Conservation (phyloP, 164 flowering plant species). For the Sextonia rubra region DNA sequence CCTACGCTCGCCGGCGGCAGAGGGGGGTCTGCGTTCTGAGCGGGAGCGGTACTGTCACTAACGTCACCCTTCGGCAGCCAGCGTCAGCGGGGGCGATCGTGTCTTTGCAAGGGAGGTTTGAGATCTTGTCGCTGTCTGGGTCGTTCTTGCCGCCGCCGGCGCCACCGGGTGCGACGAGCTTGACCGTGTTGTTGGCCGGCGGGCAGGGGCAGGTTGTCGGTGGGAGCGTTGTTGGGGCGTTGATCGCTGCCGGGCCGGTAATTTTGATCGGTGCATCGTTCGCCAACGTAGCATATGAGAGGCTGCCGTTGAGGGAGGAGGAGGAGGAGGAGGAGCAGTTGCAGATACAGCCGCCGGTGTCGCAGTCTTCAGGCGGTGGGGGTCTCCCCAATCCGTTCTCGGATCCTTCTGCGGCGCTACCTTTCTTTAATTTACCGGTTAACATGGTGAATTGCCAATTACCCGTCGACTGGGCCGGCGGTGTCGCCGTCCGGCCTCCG, state of each 20-base stretch:
- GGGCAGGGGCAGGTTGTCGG: constrained; percentile 91
- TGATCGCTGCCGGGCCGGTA: constrained; percentile 79
- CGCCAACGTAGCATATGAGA: constrained; percentile 80
- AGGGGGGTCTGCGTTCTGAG: constrained; percentile 79
- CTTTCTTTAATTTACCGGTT: constrained; percentile 72
- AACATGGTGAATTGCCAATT: constrained; percentile 59
- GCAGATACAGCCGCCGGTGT: constrained; percentile 31
- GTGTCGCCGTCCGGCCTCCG: constrained; percentile 41
- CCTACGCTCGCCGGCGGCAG: constrained; percentile 65
- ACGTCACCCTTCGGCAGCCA: constrained; percentile 68
- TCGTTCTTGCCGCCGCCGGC: constrained; percentile 91
- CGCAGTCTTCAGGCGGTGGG: constrained; percentile 25
- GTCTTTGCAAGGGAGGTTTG: constrained; percentile 73
- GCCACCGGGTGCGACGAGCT: constrained; percentile 85
- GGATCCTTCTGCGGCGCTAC: constrained; percentile 62
- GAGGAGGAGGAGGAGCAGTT: constrained; percentile 53
- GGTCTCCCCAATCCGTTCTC: constrained; percentile 32
- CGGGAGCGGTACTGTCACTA: constrained; percentile 73
- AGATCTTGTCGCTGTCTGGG: constrained; percentile 76
- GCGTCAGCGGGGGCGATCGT: constrained; percentile 57
- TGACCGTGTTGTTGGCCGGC: constrained; percentile 70
- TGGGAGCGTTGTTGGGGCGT: constrained; percentile 76
- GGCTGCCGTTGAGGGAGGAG: constrained; percentile 64
- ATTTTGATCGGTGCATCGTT: constrained; percentile 78
- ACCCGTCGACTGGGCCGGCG: constrained; percentile 50